A percentile compares a stretch with the other conserved stretches of the same genome.
phyloP scores from a whole-genome alignment of 257 asterid genomes.

The Nicotiana sylvestris region DNA sequence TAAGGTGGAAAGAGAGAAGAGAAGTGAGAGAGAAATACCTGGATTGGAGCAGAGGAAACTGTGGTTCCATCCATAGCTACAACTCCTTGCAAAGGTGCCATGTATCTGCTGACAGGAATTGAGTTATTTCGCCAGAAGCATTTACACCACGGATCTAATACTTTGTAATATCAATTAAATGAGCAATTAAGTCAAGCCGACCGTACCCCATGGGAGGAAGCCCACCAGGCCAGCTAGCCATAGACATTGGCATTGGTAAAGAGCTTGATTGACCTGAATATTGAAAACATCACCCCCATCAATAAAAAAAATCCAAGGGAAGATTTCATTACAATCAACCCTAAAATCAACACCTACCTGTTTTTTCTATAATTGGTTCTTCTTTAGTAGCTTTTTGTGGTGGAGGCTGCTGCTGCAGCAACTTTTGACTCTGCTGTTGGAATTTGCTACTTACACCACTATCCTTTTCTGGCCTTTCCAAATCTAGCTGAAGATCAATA shows the following conservation, averaged over 20 bases:
- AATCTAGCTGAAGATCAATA: conserved; percentile 61
- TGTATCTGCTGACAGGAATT: conserved; percentile 47
- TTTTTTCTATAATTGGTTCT: conserved; percentile 49
- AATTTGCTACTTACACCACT: conserved; percentile 28
- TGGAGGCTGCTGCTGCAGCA: conserved; percentile 26
- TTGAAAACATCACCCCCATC: not conserved
- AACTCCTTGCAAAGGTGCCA: conserved; percentile 88
- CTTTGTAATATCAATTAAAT: conserved; percentile 10
- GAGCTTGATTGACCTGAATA: conserved; percentile 55
- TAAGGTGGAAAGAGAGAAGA: not conserved
- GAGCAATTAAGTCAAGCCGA: conserved; percentile 12
- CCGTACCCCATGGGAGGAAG: conserved; percentile 91
- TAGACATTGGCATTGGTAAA: conserved; percentile 60
- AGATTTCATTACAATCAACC: not conserved
- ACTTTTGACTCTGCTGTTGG: conserved; percentile 33
- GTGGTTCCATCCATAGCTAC: conserved; percentile 69
- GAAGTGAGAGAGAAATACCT: conserved; percentile 32
- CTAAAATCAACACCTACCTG: conserved; percentile 36
- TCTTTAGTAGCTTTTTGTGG: conserved; percentile 39
- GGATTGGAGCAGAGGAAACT: conserved; percentile 60
- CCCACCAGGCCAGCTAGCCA: conserved; percentile 92
- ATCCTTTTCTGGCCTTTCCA: conserved; percentile 60
- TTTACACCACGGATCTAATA: conserved; percentile 17
- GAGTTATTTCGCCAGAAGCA: conserved; percentile 25
- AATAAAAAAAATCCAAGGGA: not conserved